phyloP scores from a whole-genome alignment of 495 filamentous ascomycete genomes.

The Penicillium paradoxum region DNA sequence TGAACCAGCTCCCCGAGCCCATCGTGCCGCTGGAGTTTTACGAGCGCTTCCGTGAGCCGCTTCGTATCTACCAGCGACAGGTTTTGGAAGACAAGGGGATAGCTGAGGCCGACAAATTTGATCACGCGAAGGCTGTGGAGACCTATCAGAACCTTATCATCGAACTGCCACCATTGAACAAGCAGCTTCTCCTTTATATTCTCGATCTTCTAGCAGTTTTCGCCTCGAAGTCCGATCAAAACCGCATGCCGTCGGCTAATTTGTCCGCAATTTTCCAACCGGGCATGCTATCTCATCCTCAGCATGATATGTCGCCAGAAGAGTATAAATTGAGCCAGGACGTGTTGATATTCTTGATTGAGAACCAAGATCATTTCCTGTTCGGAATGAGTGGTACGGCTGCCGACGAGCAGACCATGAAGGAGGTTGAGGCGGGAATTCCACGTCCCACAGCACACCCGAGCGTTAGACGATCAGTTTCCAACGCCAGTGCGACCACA shows the following conservation, averaged over 20 bases:
- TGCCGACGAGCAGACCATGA: constrained; percentile 80
- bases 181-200: constrained; percentile 93
- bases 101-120: constrained; percentile 52
- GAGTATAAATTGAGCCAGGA: constrained; percentile 95
- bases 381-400: constrained; percentile 93
- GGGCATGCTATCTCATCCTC: constrained; percentile 87
- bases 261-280: constrained; percentile 98
- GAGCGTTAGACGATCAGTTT: constrained; percentile 68
- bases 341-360: constrained; percentile 95
- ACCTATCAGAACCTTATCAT: constrained; percentile 88
- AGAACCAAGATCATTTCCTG: constrained; percentile 87
- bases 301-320: constrained; percentile 88
- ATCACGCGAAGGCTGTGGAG: constrained; percentile 68
- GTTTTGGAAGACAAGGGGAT: constrained; percentile 31
- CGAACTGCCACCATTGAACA: constrained; percentile 87
- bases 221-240: constrained; percentile 92
- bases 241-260: constrained; percentile 93
- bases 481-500: constrained; percentile 79
- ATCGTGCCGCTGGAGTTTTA: constrained; percentile 96
- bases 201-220: constrained; percentile 97
- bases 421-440: constrained; percentile 68
- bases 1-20: constrained; percentile 90
- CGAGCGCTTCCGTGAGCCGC: constrained; percentile 79
- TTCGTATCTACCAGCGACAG: constrained; percentile 71
- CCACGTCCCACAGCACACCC: constrained; percentile 49